Conservation (phyloP, 768 basidiomycete species). For the Termitomyces heimii region DNA sequence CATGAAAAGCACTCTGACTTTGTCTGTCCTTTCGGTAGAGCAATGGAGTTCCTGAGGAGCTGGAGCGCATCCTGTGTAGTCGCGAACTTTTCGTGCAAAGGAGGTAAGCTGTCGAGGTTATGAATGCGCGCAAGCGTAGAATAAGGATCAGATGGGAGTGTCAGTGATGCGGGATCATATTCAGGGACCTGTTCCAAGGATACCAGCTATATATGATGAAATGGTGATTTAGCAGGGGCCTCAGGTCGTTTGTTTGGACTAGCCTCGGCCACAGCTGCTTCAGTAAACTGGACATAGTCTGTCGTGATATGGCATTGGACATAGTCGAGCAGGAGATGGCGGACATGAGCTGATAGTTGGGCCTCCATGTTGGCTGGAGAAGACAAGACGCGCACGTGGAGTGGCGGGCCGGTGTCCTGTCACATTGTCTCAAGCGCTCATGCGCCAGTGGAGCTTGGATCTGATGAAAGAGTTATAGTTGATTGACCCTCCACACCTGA, state of each 20-base stretch:
- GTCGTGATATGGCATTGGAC: conserved; percentile 45
- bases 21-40: conserved; percentile 16
- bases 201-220: conserved; percentile 26
- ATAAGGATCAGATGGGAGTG: conserved; percentile 51
- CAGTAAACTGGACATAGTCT: conserved; percentile 50
- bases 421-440: not conserved
- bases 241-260: conserved; percentile 3
- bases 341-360: conserved; percentile 39
- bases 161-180: conserved; percentile 44
- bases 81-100: conserved; percentile 42
- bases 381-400: not conserved
- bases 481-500: not conserved
- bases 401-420: not conserved
- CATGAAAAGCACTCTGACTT: conserved; percentile 32
- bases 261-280: conserved; percentile 42
- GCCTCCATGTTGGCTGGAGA: conserved; percentile 14
- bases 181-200: conserved; percentile 37
- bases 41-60: conserved; percentile 26
- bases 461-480: no score
- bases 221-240: not conserved
- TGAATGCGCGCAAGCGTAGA: conserved; percentile 31
- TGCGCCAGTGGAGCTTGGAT: not conserved
- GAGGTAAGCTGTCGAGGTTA: conserved; percentile 24
- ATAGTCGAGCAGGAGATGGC: conserved; percentile 48
- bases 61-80: conserved; percentile 27